Conservation (phyloP, 2,329 filamentous ascomycete genomes). For the Trichoderma simmonsii region DNA sequence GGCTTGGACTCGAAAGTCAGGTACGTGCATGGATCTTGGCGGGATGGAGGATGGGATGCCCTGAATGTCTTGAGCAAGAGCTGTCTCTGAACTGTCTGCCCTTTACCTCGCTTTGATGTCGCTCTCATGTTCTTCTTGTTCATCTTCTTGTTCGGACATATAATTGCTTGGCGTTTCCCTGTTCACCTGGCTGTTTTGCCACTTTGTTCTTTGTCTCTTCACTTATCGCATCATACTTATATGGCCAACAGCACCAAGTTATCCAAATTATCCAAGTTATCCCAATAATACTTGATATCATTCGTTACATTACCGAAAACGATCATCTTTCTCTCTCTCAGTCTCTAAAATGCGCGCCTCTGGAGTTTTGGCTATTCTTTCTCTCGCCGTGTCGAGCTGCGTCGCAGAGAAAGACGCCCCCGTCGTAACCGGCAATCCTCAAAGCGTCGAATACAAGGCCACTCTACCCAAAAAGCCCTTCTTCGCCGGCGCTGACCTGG, state of each 20-base stretch:
- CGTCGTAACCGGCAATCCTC: slow-evolving; percentile 54
- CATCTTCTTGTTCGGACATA: neutral
- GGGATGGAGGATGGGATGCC: neutral
- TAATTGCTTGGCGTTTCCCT: neutral
- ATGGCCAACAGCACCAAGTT: neutral
- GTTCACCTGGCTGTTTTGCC: neutral
- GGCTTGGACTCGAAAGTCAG: neutral
- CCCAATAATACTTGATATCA: neutral
- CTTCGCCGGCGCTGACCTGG: slow-evolving; percentile 45
- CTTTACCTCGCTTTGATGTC: neutral
- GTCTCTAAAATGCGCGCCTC: slow-evolving; percentile 9
- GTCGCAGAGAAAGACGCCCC: slow-evolving; percentile 44
- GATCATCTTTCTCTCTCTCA: neutral
- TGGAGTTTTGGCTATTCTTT: slow-evolving; percentile 26
- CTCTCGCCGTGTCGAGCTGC: slow-evolving; percentile 30
- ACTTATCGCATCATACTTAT: neutral
- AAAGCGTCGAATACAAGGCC: slow-evolving; percentile 52
- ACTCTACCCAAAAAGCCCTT: slow-evolving; percentile 52
- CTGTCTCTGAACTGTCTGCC: neutral
- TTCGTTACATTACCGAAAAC: neutral
- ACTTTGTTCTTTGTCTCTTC: neutral
- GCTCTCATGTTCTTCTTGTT: neutral
- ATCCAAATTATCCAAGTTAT: neutral
- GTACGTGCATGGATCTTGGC: neutral
- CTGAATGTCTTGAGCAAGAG: neutral